Percentiles rank a stretch among this genome's conserved stretches.
Conservation (phyloP, 208 protist species). For the Porcisia deanei region DNA sequence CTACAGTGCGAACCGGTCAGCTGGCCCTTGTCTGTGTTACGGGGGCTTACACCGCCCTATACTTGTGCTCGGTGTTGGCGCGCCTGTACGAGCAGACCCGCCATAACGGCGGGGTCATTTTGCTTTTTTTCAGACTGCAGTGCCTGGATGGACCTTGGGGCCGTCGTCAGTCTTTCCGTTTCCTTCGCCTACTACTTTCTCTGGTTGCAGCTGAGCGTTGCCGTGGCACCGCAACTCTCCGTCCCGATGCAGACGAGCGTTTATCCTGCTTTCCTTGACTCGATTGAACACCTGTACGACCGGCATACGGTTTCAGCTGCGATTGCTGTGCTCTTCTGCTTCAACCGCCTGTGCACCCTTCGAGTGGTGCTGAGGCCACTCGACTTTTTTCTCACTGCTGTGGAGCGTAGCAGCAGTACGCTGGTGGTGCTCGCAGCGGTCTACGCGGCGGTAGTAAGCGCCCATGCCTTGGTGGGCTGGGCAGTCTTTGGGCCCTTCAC, state of each 20-base stretch:
- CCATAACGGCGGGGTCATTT: background rate
- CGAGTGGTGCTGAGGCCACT: conserved; percentile 6
- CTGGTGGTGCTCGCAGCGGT: background rate
- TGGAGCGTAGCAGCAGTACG: conserved; percentile 8
- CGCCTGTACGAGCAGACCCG: conserved; percentile 7
- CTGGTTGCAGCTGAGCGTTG: conserved; percentile 1
- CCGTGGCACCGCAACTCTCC: background rate
- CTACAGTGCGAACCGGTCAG: conserved; percentile 8
- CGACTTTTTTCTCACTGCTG: conserved; percentile 2
- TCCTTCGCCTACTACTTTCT: conserved; percentile 11
- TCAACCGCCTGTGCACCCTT: conserved; percentile 12
- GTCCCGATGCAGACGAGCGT: conserved; percentile 2
- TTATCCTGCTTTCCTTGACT: conserved; percentile 16
- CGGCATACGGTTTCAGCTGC: background rate
- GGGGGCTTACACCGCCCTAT: background rate
- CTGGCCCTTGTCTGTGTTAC: conserved; percentile 15
- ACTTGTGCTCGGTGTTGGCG: background rate
- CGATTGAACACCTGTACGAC: background rate
- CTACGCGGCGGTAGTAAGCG: background rate
- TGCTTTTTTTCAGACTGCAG: conserved; percentile 1
- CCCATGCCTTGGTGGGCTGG: conserved; percentile 9
- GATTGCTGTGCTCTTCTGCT: conserved; percentile 11
- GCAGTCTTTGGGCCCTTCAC: conserved; percentile 14
- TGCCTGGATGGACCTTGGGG: conserved; percentile 20
- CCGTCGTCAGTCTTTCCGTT: background rate